These are phyloP conservation scores for Apiospora arundinis DNA, from an alignment of 2,329 filamentous ascomycete genomes.

Conservation along the genomic window DNA sequence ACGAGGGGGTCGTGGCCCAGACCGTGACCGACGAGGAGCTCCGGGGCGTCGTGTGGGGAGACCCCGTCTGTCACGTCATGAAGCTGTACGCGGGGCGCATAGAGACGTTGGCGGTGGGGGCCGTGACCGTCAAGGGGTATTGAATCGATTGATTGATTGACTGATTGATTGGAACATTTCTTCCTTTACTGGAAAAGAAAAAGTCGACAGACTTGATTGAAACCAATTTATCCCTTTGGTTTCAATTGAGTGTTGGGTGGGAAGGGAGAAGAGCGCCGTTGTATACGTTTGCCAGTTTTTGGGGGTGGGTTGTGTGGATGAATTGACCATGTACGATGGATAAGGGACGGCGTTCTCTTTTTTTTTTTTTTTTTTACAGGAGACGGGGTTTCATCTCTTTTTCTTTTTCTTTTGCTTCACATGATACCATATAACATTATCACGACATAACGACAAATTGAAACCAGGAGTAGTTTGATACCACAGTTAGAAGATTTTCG, in stretches of 20 bases:
- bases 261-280: no score
- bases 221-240: no score
- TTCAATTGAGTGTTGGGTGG: neutral
- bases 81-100: constrained; percentile 75
- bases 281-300: neutral
- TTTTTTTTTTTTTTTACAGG: no score
- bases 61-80: constrained; percentile 83
- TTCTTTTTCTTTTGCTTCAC: neutral
- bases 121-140: constrained; percentile 57
- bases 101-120: constrained; percentile 72
- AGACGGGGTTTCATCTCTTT: neutral
- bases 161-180: neutral
- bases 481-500: neutral
- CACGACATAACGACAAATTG: constrained; percentile 7
- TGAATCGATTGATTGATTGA: constrained; percentile 25
- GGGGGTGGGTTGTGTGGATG: neutral
- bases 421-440: constrained; percentile 14
- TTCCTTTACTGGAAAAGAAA: no score
- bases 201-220: no score
- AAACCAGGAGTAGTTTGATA: neutral
- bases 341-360: neutral
- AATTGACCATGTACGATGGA: neutral
- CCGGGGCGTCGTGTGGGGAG: constrained; percentile 77
- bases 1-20: constrained; percentile 71
- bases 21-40: constrained; percentile 72